Evolutionary conservation across 495 filamentous ascomycete species (phyloP).

Genomic region (Bombardia bombarda): DNA sequence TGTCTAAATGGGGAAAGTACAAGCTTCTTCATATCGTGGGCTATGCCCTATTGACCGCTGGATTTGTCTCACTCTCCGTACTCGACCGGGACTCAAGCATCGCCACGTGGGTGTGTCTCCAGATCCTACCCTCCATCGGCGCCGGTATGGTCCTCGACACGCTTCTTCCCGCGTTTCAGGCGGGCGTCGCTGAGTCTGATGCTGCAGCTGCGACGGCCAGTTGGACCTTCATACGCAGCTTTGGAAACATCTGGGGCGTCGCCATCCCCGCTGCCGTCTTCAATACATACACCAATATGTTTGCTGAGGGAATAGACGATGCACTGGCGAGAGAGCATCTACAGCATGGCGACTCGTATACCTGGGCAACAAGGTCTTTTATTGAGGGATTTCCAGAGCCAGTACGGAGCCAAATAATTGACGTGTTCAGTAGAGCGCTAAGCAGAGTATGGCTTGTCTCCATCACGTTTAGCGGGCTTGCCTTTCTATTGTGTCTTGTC

Average conservation of each 20-base stretch:
- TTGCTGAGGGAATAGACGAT: conserved; percentile 13
- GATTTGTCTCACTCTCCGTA: conserved; percentile 34
- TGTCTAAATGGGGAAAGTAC: conserved; percentile 37
- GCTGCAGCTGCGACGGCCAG: conserved; percentile 30
- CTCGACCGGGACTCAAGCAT: conserved; percentile 10
- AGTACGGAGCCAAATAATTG: conserved; percentile 13
- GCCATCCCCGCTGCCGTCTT: conserved; percentile 41
- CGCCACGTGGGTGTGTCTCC: conserved; percentile 1
- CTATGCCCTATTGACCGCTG: conserved; percentile 28
- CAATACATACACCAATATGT: conserved; percentile 28
- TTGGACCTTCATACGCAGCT: conserved; percentile 37
- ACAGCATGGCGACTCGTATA: conserved; percentile 16
- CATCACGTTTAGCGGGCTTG: conserved; percentile 15
- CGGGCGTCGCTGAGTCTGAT: conserved; percentile 27
- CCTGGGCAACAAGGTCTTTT: conserved; percentile 18
- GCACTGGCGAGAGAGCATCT: conserved; percentile 8
- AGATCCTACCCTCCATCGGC: conserved; percentile 16
- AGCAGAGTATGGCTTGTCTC: conserved; percentile 18
- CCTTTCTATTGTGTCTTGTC: conserved; percentile 15
- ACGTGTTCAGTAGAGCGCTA: conserved; percentile 13
- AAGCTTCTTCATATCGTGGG: conserved; percentile 33
- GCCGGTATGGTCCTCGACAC: conserved; percentile 23
- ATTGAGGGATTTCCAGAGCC: conserved; percentile 12
- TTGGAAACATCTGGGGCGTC: conserved; percentile 43
- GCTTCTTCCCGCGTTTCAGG: conserved; percentile 31